Base-by-base conservation (phyloP, 2,329 filamentous ascomycete species). In the Akanthomyces uredinophilus region DNA sequence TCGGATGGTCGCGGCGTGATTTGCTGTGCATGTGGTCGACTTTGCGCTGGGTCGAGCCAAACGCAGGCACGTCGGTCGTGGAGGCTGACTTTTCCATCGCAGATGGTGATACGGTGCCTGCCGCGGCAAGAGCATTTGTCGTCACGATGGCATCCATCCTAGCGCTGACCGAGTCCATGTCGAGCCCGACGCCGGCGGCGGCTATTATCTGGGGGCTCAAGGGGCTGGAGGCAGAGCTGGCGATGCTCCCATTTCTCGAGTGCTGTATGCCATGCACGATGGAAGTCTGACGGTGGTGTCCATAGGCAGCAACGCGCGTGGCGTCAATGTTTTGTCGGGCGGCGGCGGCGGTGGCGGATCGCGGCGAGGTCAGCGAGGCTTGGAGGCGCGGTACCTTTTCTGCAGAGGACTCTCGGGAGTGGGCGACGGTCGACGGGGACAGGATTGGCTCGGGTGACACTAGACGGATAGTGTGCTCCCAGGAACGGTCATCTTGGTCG, bases 201-300 rank as follows among this genome's bases (percentile, higher is more conserved):
- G 89, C 87, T 70, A 94, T 92, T 74, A 92, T 87, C 74, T 96
- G 90, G 60, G 92, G 91, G 74, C 91, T 96, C 70, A 97, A 81
- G 63, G 94, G 94, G 74, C 90, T 96, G 32, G 89, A 88, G 41
- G 89, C 85, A 62, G 90, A 86, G 72, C 91, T 92, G 66, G 87
- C 86, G 70, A 89, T 86, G 77, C 93, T 97, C 69, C 92, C 90
- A 83, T 96, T 96, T 76, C 94, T 83, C 69, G 85, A 85, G 84
- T 99, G 95, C 74, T 96, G 93, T 68, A 96, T 88, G 70, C 95
- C 94, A 85, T 98, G 91, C 62, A 98, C 93, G 69, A 98, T 97
- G 54, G 94, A 98, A 0, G 94, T 96, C 78, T 99, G 92, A 61
- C 95, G 88, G 77, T 98, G 92, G 74, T 99, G 93, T 64, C 91